A percentile compares a stretch with the other conserved stretches of the same genome.
These are phyloP conservation scores for Phylloboletellus chloephorus DNA, from an alignment of 1,284 basidiomycete species.

Conservation along the genomic window DNA sequence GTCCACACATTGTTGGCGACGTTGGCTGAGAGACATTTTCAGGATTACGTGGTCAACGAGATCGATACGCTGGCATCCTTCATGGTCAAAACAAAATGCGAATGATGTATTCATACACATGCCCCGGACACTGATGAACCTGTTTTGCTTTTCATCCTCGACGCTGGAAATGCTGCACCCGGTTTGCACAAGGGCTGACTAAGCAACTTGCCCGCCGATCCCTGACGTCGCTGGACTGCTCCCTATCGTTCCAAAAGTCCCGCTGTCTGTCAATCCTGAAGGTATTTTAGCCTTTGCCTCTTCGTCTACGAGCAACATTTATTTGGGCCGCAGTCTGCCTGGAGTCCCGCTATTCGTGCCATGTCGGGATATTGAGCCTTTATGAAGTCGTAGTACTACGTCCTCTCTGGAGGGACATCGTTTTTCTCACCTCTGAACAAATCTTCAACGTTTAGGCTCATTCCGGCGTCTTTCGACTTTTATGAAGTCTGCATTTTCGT, in stretches of 20 bases:
- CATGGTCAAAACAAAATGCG: slow-evolving; percentile 63
- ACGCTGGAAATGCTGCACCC: too few species aligned
- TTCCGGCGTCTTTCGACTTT: slow-evolving; percentile 14
- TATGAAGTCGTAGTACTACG: too few species aligned
- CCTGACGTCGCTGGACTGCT: too few species aligned
- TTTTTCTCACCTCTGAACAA: slow-evolving; percentile 5
- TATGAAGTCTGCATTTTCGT: slow-evolving; percentile 9
- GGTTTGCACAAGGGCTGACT: too few species aligned
- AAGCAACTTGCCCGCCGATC: slow-evolving; percentile 14
- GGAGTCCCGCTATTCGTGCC: not conserved
- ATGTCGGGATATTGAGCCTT: not conserved
- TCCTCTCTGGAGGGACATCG: slow-evolving; percentile 8
- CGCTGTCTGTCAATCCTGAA: slow-evolving; percentile 5
- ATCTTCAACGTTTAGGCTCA: not conserved
- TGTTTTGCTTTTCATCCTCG: slow-evolving; percentile 9
- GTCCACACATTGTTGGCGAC: slow-evolving; percentile 58
- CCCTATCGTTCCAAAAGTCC: too few species aligned
- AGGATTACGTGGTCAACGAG: slow-evolving; percentile 61
- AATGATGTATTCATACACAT: slow-evolving; percentile 24
- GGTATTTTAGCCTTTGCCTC: slow-evolving; percentile 1
- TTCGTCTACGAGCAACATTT: not conserved
- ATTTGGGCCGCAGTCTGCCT: not conserved
- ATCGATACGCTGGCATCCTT: slow-evolving; percentile 76
- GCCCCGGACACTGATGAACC: slow-evolving; percentile 19
- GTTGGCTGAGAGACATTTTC: slow-evolving; percentile 66